Evolutionary conservation across 208 protist species (phyloP).

Genomic region (Trypanosoma brucei): DNA sequence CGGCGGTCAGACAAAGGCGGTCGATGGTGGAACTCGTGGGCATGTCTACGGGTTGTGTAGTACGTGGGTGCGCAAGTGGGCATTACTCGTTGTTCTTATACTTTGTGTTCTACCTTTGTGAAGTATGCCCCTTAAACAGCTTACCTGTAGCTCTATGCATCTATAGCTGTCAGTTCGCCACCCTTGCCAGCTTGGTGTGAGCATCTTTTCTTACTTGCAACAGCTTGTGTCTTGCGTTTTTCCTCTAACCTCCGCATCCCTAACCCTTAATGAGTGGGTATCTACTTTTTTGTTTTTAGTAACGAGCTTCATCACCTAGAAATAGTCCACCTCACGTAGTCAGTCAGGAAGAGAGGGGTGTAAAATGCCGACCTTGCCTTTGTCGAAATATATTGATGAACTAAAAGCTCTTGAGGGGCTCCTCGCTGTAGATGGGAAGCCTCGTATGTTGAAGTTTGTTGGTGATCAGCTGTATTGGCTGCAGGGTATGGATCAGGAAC

Average conservation of each 20-base stretch:
- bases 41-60: too few relatives aligned
- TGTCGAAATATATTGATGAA: constrained; percentile 45
- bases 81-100: too few relatives aligned
- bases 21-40: too few relatives aligned
- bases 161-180: neutral
- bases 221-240: too few relatives aligned
- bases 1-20: too few relatives aligned
- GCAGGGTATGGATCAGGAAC: constrained; percentile 68
- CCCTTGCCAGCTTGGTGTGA: neutral
- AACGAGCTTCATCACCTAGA: neutral
- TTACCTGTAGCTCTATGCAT: neutral
- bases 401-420: constrained; percentile 33
- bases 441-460: constrained; percentile 52
- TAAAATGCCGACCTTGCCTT: constrained; percentile 9
- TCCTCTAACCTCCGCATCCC: neutral
- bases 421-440: constrained; percentile 35
- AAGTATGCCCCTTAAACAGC: neutral
- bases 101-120: neutral
- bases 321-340: too few relatives aligned
- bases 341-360: neutral
- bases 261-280: neutral
- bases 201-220: neutral
- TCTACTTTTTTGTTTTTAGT: neutral
- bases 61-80: too few relatives aligned
- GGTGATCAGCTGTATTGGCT: constrained; percentile 69